These are phyloP conservation scores for Xylaria sp. DNA, from an alignment of 2,329 filamentous ascomycete species.

Conservation along the genomic window DNA sequence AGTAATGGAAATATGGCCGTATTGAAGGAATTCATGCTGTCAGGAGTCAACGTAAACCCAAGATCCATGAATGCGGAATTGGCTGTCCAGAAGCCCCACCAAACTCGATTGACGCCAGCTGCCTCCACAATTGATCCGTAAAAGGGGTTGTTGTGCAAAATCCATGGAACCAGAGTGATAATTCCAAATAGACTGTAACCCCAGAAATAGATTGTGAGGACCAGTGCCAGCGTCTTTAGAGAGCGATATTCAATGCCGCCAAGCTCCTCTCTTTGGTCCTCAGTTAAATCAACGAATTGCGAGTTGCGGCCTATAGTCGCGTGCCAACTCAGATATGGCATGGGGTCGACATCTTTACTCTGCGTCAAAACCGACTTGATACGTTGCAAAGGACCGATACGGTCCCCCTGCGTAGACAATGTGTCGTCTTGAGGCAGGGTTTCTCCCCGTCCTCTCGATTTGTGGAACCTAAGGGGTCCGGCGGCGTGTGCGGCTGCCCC, in stretches of 20 bases:
- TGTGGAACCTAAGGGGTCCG: slow-evolving; percentile 51
- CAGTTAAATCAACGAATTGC: slow-evolving; percentile 83
- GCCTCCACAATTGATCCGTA: slow-evolving; percentile 71
- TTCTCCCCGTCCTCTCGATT: slow-evolving; percentile 48
- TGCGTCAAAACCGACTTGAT: slow-evolving; percentile 63
- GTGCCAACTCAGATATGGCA: slow-evolving; percentile 93
- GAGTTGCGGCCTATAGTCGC: slow-evolving; percentile 94
- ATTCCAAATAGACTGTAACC: slow-evolving; percentile 81
- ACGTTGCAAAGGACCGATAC: slow-evolving; percentile 51
- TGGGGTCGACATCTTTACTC: slow-evolving; percentile 58
- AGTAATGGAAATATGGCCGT: slow-evolving; percentile 76
- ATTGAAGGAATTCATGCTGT: slow-evolving; percentile 93
- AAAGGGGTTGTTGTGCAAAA: slow-evolving; percentile 61
- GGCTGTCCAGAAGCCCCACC: slow-evolving; percentile 93
- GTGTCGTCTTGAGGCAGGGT: slow-evolving; percentile 45
- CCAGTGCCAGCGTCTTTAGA: slow-evolving; percentile 80
- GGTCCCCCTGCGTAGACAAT: slow-evolving; percentile 29
- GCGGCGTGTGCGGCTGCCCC: slow-evolving; percentile 49
- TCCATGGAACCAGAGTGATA: slow-evolving; percentile 79
- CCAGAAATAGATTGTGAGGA: slow-evolving; percentile 81
- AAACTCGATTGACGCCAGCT: slow-evolving; percentile 68
- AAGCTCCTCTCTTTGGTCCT: slow-evolving; percentile 91
- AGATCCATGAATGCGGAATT: slow-evolving; percentile 92
- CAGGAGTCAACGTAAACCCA: slow-evolving; percentile 89
- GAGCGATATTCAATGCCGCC: slow-evolving; percentile 97